Conservation (phyloP, 2,329 filamentous ascomycete genomes). For the Chrysosporium keratinophilum region DNA sequence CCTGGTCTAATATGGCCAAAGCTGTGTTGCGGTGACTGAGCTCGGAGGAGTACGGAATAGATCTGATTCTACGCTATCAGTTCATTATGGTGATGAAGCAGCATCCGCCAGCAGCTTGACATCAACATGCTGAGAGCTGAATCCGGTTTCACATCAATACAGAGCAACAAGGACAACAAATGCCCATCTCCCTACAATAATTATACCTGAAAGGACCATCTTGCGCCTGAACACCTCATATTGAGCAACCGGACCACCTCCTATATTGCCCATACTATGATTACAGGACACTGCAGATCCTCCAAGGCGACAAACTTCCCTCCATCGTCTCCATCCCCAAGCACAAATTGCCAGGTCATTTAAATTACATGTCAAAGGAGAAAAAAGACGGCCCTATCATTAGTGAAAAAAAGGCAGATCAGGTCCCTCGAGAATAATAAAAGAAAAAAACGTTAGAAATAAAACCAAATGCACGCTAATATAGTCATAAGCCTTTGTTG, state of each 20-base stretch:
- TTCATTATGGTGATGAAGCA: too few species aligned
- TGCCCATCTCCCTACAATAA: background rate
- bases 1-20: too few species aligned
- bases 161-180: too few species aligned
- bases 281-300: background rate
- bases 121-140: too few species aligned
- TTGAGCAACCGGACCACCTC: background rate
- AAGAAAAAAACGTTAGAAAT: background rate
- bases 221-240: background rate
- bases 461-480: slow-evolving; percentile 11
- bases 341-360: slow-evolving; percentile 1
- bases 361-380: slow-evolving; percentile 4
- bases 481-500: slow-evolving; percentile 3
- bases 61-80: too few species aligned
- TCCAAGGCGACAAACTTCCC: background rate
- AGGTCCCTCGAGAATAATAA: background rate
- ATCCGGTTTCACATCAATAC: too few species aligned
- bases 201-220: background rate
- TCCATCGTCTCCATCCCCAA: background rate
- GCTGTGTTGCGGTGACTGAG: too few species aligned
- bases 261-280: background rate
- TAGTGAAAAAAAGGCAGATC: background rate
- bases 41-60: too few species aligned
- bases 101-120: too few species aligned
- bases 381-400: background rate